Evolutionary conservation across 2,329 filamentous ascomycete species (phyloP).

Genomic region (Berkeleyomyces rouxiae): DNA sequence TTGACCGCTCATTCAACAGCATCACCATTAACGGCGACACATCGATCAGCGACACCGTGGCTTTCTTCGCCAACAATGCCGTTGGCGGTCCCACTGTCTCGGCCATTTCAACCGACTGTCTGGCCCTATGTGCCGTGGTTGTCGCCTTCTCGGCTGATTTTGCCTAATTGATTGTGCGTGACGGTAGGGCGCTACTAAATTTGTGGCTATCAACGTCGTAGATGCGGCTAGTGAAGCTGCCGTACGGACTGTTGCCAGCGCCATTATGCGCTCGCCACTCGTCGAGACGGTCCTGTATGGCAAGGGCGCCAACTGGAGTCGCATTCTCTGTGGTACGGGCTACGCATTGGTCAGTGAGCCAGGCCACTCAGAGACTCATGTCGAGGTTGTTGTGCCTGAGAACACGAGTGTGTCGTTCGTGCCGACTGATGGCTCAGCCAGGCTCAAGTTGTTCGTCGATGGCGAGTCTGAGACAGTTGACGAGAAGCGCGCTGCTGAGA

Average conservation of each 20-base stretch:
- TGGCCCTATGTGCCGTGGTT: conserved; percentile 53
- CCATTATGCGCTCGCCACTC: conserved; percentile 78
- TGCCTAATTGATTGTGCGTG: conserved; percentile 82
- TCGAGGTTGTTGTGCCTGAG: conserved; percentile 47
- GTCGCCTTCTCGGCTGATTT: conserved; percentile 67
- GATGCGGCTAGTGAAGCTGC: conserved; percentile 53
- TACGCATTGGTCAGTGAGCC: conserved; percentile 52
- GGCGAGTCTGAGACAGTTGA: conserved; percentile 69
- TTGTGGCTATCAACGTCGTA: conserved; percentile 76
- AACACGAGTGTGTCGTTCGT: conserved; percentile 66
- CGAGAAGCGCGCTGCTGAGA: conserved; percentile 59
- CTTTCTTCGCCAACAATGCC: conserved; percentile 86
- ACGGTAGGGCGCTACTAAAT: conserved; percentile 95
- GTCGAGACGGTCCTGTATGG: conserved; percentile 97
- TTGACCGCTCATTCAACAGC: conserved; percentile 81
- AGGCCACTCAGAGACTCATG: conserved; percentile 38
- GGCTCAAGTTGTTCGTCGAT: conserved; percentile 60
- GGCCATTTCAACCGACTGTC: conserved; percentile 42
- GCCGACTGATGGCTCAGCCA: conserved; percentile 57
- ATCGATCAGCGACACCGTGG: conserved; percentile 91
- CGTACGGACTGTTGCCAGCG: conserved; percentile 65
- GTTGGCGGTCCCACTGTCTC: conserved; percentile 55
- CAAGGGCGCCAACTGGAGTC: conserved; percentile 95
- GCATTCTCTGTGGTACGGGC: conserved; percentile 85
- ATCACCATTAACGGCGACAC: conserved; percentile 96